Base-by-base conservation (phyloP, 768 basidiomycete genomes). In the Lentinula edodes region DNA sequence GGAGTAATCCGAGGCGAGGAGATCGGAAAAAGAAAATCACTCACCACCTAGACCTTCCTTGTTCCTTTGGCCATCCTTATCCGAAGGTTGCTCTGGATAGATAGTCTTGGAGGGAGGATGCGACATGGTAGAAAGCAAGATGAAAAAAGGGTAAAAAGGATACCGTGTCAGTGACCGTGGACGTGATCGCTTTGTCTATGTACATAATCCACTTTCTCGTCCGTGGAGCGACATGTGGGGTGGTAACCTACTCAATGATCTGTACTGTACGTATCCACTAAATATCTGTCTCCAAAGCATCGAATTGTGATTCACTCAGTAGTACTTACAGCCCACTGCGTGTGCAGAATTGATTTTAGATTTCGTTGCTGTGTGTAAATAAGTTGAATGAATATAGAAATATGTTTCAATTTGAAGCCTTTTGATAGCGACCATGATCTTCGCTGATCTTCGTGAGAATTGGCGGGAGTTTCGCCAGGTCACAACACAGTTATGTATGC, bases 1-100 rank as follows among this genome's bases (percentile, higher is more conserved):
- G n/a, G 7, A 7, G n/a, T 45, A 3, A 3, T 28, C 28, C 28
- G 28, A 28, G 28, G 28, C 28, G 28, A 28, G 28, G 28, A 28
- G 28, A 28, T 28, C 28, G 3, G 46, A 48, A 39, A 5, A 6
- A 28, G 15, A 43, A 7, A 23, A 56, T 10, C 18, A 23, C 55
- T 56, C 18, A 56, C 55, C 55, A 45, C 20, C 55, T 15, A 56
- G 20, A 20, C 55, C 55, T 43, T 56, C 55, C 28, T 56, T 56
- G 41, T 56, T 56, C 16, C 55, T 38, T 16, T 56, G 55, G 7
- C 55, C 55, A 56, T 56, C 55, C 23, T 56, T 56, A 15, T 56
- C 18, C 55, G 39, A 28, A 28, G 38, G n/a, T 41, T 42, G 39
- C 28, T 56, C 55, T 7, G 55, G 55, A 42, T 56, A 56, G 39